These are phyloP conservation scores for Biancaea sappan DNA, from an alignment of 306 rosid genomes.

Conservation along the genomic window DNA sequence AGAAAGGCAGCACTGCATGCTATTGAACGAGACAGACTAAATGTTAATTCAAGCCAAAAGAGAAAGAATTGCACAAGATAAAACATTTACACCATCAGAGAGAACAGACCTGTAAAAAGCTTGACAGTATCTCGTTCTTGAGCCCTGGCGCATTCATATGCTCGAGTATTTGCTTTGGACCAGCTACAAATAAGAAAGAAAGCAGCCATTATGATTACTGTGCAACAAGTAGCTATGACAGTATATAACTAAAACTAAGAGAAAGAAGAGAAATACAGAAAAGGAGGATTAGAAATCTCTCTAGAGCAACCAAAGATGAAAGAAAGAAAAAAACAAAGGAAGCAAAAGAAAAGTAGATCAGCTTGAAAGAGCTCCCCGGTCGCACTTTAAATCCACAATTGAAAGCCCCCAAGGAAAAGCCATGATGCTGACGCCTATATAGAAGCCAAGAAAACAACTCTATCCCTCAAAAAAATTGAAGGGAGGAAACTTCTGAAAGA, in stretches of 20 bases:
- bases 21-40: too few relatives aligned
- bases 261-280: not conserved
- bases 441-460: not conserved
- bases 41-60: too few relatives aligned
- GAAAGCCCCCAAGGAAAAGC: not conserved
- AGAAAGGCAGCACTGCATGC: too few relatives aligned
- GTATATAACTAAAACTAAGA: slow-evolving; percentile 1
- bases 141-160: slow-evolving; percentile 49
- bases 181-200: slow-evolving; percentile 44
- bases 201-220: not conserved
- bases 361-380: not conserved
- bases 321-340: not conserved
- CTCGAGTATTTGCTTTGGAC: slow-evolving; percentile 42
- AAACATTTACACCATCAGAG: not conserved
- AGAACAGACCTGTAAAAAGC: slow-evolving; percentile 51
- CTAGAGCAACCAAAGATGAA: not conserved
- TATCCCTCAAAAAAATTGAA: not conserved
- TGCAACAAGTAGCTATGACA: not conserved
- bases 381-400: not conserved
- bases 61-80: not conserved
- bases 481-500: not conserved
- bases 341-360: too few relatives aligned
- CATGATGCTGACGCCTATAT: not conserved
- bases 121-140: slow-evolving; percentile 31
- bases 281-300: not conserved